phyloP scores from a whole-genome alignment of 73 alveolate species.

The Paramecium octaurelia region DNA sequence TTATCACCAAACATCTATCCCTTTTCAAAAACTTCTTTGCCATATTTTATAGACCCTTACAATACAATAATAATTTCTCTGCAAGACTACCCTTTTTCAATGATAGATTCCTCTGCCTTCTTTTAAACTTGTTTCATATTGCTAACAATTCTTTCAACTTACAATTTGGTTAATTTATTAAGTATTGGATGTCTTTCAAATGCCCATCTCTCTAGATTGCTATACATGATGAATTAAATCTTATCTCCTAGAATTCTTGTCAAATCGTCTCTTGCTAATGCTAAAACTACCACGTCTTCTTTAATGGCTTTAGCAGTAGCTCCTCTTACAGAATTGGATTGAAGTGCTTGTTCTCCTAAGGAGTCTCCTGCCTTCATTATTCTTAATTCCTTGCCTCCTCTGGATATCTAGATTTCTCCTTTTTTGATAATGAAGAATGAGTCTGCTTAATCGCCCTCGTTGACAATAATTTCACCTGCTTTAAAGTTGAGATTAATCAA shows the following conservation, averaged over 20 bases:
- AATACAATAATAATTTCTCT: slow-evolving; percentile 41
- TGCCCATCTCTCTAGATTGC: slow-evolving; percentile 51
- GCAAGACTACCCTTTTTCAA: slow-evolving; percentile 28
- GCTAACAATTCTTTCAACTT: slow-evolving; percentile 57
- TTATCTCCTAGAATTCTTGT: slow-evolving; percentile 63
- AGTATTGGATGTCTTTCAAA: slow-evolving; percentile 48
- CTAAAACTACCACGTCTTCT: slow-evolving; percentile 49
- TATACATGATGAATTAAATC: slow-evolving; percentile 53
- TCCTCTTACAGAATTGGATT: slow-evolving; percentile 60
- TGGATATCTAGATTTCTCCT: slow-evolving; percentile 62
- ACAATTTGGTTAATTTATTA: slow-evolving; percentile 47
- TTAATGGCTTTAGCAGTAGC: slow-evolving; percentile 71
- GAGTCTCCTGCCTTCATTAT: slow-evolving; percentile 64
- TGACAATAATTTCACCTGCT: slow-evolving; percentile 61
- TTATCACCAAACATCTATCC: slow-evolving; percentile 50
- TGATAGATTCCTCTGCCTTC: not conserved
- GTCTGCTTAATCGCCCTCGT: slow-evolving; percentile 72
- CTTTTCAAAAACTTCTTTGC: not conserved
- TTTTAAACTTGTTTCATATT: not conserved
- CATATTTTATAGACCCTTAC: slow-evolving; percentile 42
- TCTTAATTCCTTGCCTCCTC: slow-evolving; percentile 59
- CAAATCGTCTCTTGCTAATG: slow-evolving; percentile 63
- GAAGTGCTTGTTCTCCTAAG: slow-evolving; percentile 68
- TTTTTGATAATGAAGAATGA: slow-evolving; percentile 65
- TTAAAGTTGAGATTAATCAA: slow-evolving; percentile 35